Conservation (phyloP, 2,329 filamentous ascomycete species). For the Anthostomella pinea region DNA sequence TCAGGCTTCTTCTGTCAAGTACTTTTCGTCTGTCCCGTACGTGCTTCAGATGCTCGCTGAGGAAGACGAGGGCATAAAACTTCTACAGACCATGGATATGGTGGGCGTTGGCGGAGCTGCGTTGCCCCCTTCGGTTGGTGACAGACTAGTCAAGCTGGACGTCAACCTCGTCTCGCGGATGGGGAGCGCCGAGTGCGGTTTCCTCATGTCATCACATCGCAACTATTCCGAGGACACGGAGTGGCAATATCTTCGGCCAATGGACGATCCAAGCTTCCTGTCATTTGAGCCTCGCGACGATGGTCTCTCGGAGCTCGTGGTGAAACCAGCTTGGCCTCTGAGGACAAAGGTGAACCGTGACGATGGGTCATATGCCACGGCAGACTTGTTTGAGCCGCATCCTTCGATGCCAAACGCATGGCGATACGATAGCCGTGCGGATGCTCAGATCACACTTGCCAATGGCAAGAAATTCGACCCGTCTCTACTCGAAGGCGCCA, state of each 20-base stretch:
- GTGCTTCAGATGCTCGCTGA: constrained; percentile 52
- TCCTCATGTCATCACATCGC: constrained; percentile 60
- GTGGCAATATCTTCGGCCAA: constrained; percentile 58
- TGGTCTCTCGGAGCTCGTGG: constrained; percentile 51
- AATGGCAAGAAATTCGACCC: constrained; percentile 71
- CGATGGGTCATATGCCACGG: constrained; percentile 60
- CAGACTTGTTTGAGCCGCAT: constrained; percentile 61
- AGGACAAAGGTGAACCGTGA: constrained; percentile 55
- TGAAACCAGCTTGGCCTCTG: constrained; percentile 56
- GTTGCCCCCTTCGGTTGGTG: constrained; percentile 49
- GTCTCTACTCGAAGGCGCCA: constrained; percentile 54
- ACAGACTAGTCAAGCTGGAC: constrained; percentile 46
- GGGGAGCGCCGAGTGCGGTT: constrained; percentile 65
- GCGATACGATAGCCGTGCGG: constrained; percentile 60
- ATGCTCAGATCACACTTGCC: constrained; percentile 59
- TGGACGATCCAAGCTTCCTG: constrained; percentile 31
- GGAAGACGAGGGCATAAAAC: constrained; percentile 37
- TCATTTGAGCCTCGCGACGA: constrained; percentile 45
- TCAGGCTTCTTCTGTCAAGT: constrained; percentile 38
- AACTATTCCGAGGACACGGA: constrained; percentile 51
- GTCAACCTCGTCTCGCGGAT: constrained; percentile 61
- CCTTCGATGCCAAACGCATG: constrained; percentile 50
- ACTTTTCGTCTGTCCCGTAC: constrained; percentile 62
- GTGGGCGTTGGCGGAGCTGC: constrained; percentile 64
- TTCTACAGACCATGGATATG: constrained; percentile 52